These are phyloP conservation scores for Tuber magnatum DNA, from an alignment of 495 filamentous ascomycete genomes.

Conservation along the genomic window DNA sequence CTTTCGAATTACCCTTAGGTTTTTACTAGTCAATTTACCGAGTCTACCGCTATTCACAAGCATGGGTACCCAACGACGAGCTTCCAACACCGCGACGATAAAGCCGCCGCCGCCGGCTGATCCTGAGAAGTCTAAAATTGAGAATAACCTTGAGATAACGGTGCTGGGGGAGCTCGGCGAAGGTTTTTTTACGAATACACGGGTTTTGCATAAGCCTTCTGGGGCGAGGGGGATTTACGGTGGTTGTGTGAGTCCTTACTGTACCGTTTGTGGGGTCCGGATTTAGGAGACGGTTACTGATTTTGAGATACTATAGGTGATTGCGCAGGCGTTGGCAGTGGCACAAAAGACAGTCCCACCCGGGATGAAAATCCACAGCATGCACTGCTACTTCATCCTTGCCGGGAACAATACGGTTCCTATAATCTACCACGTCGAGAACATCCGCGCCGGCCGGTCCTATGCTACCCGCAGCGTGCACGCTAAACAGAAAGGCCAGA, in stretches of 20 bases:
- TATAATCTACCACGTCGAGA: slow-evolving; percentile 87
- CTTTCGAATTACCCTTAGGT: neutral
- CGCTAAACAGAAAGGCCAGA: slow-evolving; percentile 76
- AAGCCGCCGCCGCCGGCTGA: slow-evolving; percentile 67
- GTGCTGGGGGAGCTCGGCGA: slow-evolving; percentile 71
- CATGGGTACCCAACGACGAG: neutral
- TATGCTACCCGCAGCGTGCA: slow-evolving; percentile 95
- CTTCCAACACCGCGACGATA: slow-evolving; percentile 51
- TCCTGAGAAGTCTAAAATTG: slow-evolving; percentile 67
- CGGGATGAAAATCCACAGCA: slow-evolving; percentile 78
- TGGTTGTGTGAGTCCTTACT: slow-evolving; percentile 53
- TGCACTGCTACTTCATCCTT: slow-evolving; percentile 98
- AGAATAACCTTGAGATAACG: slow-evolving; percentile 81
- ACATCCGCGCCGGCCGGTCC: slow-evolving; percentile 79
- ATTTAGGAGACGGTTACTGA: neutral
- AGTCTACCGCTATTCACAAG: neutral
- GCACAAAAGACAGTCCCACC: slow-evolving; percentile 76
- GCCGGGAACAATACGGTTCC: slow-evolving; percentile 77
- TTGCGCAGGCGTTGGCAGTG: slow-evolving; percentile 83
- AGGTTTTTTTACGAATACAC: slow-evolving; percentile 90
- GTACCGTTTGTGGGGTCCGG: neutral
- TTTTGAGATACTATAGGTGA: slow-evolving; percentile 45
- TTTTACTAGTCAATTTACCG: neutral
- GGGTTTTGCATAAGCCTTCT: slow-evolving; percentile 80
- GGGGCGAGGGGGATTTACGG: slow-evolving; percentile 91